Base-by-base conservation (phyloP, 1,284 basidiomycete species). In the Rhodotorula sp. region DNA sequence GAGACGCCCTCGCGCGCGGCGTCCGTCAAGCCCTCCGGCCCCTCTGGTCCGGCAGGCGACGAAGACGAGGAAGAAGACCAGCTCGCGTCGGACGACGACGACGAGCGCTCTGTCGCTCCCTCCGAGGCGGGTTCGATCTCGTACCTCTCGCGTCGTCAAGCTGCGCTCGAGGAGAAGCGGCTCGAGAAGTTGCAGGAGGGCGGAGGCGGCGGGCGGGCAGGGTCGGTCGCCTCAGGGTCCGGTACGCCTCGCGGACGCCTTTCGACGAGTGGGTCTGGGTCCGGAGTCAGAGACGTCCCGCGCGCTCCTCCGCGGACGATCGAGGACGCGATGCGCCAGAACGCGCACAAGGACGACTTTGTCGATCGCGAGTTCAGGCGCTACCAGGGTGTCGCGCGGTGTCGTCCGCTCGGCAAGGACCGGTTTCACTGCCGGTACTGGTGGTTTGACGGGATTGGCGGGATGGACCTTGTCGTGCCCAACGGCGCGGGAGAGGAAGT, bases 401-500 rank as follows among this genome's bases (percentile, higher is more conserved):
- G 92, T 54, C 89, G 90, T 76, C 92, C 94, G 2, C 77, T 99
- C 57, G 95, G 96, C 5, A 85, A 86, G 73, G 96, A 99, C 80
- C 85, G 95, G 64, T 99, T 97, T 81, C 89, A 91, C 77, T 95
- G 96, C 80, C 87, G 90, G 46, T 85, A 97, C 71, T 99, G 94
- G 94, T 99, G 95, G 95, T 91, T 98, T 79, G 95, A 99, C 81
- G 95, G 96, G 6, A 87, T 95, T 82, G 95, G 96, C 5, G 87
- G 87, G 2, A 88, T 88, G 64, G 88, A 88, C 40, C 81, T 95
- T 51, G 81, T 92, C 62, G 87, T 86, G 34, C 87, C 76, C 9
- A 72, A 76, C 26, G 37, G 40, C 30, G 85, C 74, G 86, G 55
- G 56, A 58, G 71, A 67, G 22, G 86, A 88, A 40, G 85, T 88